Evolutionary conservation across 306 rosid species (phyloP).

Genomic region (Lathyrus sativus): DNA sequence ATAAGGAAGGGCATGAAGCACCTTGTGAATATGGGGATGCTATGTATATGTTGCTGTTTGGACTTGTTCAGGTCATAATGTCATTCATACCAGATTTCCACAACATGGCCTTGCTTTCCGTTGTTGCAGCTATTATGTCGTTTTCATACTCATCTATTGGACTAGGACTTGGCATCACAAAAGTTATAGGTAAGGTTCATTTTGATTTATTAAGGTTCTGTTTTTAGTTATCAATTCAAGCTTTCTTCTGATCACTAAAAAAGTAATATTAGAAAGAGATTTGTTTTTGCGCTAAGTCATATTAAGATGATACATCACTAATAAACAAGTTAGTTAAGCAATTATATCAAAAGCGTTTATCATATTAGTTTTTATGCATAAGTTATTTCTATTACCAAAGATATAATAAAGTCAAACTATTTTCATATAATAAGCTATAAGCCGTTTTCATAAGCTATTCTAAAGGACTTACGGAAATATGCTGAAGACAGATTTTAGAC

Average conservation of each 20-base stretch:
- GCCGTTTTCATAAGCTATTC: no score
- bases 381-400: no score
- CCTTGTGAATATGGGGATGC: constrained; percentile 59
- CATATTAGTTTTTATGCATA: no score
- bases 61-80: constrained; percentile 65
- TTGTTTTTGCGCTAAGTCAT: not conserved
- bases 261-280: no score
- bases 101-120: constrained; percentile 74
- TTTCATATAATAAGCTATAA: no score
- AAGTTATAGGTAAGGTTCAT: constrained; percentile 54
- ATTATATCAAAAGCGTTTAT: no score
- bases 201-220: constrained; percentile 12
- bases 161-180: constrained; percentile 67
- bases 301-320: not conserved
- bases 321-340: no score
- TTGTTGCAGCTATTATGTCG: constrained; percentile 78
- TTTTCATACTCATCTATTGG: constrained; percentile 71
- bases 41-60: constrained; percentile 66
- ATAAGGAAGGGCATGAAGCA: constrained; percentile 74
- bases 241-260: not conserved
- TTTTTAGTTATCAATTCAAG: constrained; percentile 17
- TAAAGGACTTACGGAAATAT: no score
- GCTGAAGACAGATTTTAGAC: no score
- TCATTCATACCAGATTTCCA: constrained; percentile 85
- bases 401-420: no score